Conservation (phyloP, 2,329 filamentous ascomycete genomes). For the Ceratocystis destructans region DNA sequence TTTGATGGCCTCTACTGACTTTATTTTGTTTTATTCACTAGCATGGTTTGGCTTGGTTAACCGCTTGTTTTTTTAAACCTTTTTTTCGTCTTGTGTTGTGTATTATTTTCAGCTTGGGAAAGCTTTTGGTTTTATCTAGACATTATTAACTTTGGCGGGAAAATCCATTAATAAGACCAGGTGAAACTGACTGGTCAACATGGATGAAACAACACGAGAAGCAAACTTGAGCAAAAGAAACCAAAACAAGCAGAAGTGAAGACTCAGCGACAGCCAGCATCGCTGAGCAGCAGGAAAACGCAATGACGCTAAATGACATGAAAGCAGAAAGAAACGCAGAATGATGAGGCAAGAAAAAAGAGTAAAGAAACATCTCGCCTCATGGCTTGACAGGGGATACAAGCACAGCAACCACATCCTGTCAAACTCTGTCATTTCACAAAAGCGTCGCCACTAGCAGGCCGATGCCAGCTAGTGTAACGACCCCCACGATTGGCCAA, state of each 20-base stretch:
- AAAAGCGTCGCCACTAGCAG: conserved; percentile 6
- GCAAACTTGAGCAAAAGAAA: not conserved
- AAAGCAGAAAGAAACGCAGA: conserved; percentile 7
- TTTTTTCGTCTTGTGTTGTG: not conserved
- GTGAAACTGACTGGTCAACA: not conserved
- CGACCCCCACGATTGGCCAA: conserved; percentile 13
- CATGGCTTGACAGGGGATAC: not conserved
- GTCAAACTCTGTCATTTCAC: not conserved
- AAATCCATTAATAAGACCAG: not conserved
- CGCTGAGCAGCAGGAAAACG: not conserved
- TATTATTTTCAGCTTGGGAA: conserved; percentile 5
- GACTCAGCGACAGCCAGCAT: not conserved
- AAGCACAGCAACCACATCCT: not conserved
- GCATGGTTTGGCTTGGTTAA: not conserved
- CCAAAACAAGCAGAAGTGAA: conserved; percentile 4
- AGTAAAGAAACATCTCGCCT: not conserved
- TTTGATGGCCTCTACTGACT: conserved; percentile 6
- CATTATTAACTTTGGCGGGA: not conserved
- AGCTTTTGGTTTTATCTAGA: not conserved
- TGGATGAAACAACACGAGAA: not conserved
- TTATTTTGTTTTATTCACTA: conserved; percentile 4
- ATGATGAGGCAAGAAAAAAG: not conserved
- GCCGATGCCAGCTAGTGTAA: conserved; percentile 1
- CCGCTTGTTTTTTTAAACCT: conserved; percentile 4
- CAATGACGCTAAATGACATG: not conserved